Percentiles rank a stretch among this genome's conserved stretches.
These are phyloP conservation scores for Zalerion maritima DNA, from an alignment of 495 filamentous ascomycete species.

Conservation along the genomic window DNA sequence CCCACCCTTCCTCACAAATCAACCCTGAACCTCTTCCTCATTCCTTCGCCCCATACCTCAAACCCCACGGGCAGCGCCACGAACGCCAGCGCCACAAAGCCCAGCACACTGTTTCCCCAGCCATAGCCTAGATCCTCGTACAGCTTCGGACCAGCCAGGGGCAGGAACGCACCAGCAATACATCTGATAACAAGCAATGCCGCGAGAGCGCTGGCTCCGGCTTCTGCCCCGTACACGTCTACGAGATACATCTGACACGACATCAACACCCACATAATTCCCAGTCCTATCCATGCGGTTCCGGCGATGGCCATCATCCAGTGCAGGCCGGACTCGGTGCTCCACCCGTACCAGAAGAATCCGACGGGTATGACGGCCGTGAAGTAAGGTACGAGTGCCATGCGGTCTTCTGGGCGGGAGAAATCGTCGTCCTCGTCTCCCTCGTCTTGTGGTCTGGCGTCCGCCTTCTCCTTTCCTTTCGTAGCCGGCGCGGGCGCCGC, in stretches of 20 bases:
- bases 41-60: conserved; percentile 2
- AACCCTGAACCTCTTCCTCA: too few species aligned
- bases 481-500: too few species aligned
- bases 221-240: conserved; percentile 33
- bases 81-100: conserved; percentile 18
- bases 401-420: conserved; percentile 13
- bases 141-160: conserved; percentile 26
- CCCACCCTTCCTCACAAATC: too few species aligned
- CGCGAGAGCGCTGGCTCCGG: conserved; percentile 34
- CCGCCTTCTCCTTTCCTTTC: too few species aligned
- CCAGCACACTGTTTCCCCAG: conserved; percentile 33
- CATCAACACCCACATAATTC: conserved; percentile 26
- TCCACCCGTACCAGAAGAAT: conserved; percentile 29
- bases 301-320: conserved; percentile 38
- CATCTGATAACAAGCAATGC: conserved; percentile 27
- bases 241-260: conserved; percentile 33
- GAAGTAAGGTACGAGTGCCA: conserved; percentile 14
- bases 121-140: conserved; percentile 28
- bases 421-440: too few species aligned
- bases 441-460: too few species aligned
- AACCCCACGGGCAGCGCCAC: conserved; percentile 1
- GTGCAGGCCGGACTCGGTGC: conserved; percentile 10
- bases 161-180: conserved; percentile 41
- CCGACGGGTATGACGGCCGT: conserved; percentile 9
- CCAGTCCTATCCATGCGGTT: conserved; percentile 24